Base-by-base conservation (phyloP, 2,329 filamentous ascomycete genomes). In the Fusarium sterilihyphosum region DNA sequence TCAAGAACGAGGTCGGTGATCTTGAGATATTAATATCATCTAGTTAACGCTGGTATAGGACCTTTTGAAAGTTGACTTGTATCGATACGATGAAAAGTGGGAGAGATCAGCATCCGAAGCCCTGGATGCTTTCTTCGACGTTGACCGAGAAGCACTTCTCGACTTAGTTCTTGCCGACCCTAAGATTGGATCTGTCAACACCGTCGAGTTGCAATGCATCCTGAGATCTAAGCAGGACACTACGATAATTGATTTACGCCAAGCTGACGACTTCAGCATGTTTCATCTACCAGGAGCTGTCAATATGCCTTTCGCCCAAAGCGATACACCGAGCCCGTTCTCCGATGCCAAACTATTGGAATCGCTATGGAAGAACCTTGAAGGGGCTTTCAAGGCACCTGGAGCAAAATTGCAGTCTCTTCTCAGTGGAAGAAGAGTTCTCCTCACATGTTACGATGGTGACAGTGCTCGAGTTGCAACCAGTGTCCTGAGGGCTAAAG, bases 361-460 rank as follows among this genome's bases (percentile, higher is more conserved):
- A 54, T 73, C 78, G 5, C 80, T 88, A 31, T 90, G 88, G 88
- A 78, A 76, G 31, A 83, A 83, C 43, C 76, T 90, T 6, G 86
- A 88, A 40, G 73, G 77, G 6, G 76, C 82, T 2, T 88, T 89
- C 77, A 79, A 75, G 12, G 58, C 79, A 4, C 74, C 78, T 1
- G 57, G 67, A 16, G 49, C 69, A 18, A 73, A 78, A 2, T 18
- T 82, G 0, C 26, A 72, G 29, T 41, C 63, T 5, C 65, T 78
- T 16, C 65, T 85, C 4, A 49, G 67, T 12, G 80, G 73, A 8
- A 83, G 81, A 62, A 82, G 82, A 11, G 76, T 87, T 18, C 74
- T 90, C 17, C 73, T 89, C 16, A 76, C 88, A 16, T 90, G 88
- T 76, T 89, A 89, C 59, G 82, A 88, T 53, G 88, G 88, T 6